Conservation (phyloP, 495 filamentous ascomycete genomes). For the Haplographium delicatum region DNA sequence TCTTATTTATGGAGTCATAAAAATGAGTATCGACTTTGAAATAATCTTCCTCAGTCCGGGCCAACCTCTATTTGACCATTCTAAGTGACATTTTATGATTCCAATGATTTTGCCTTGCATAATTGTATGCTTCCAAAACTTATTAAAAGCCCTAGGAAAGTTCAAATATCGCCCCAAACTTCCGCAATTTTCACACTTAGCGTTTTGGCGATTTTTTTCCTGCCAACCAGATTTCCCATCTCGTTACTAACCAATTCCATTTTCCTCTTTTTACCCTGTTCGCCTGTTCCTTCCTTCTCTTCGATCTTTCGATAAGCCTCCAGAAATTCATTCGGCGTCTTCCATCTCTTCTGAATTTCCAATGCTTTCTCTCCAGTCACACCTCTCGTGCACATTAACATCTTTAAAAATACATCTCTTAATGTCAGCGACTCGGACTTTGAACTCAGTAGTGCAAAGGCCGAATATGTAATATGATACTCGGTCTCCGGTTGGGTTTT, state of each 20-base stretch:
- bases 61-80: no score
- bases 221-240: conserved; percentile 53
- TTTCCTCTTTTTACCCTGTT: conserved; percentile 44
- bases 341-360: conserved; percentile 72
- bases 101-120: no score
- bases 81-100: no score
- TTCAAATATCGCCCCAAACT: conserved; percentile 53
- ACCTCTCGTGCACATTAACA: conserved; percentile 79
- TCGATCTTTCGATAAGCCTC: conserved; percentile 56
- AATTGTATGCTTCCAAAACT: no score
- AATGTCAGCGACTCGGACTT: conserved; percentile 72
- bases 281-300: conserved; percentile 40
- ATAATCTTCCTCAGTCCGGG: no score
- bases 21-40: no score
- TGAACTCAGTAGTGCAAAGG: conserved; percentile 64
- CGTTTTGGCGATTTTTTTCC: conserved; percentile 60
- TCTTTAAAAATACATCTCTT: conserved; percentile 74
- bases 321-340: conserved; percentile 64
- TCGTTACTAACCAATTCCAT: conserved; percentile 45
- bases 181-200: conserved; percentile 69
- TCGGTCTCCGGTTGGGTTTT: conserved; percentile 38
- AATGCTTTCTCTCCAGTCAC: conserved; percentile 78
- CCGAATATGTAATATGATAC: conserved; percentile 65
- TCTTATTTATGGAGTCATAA: no score
- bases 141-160: no score